Evolutionary conservation across 2,329 filamentous ascomycete species (phyloP), one percentile per base, ranked within the genome.

Genomic region (Cladobotryum mycophilum): DNA sequence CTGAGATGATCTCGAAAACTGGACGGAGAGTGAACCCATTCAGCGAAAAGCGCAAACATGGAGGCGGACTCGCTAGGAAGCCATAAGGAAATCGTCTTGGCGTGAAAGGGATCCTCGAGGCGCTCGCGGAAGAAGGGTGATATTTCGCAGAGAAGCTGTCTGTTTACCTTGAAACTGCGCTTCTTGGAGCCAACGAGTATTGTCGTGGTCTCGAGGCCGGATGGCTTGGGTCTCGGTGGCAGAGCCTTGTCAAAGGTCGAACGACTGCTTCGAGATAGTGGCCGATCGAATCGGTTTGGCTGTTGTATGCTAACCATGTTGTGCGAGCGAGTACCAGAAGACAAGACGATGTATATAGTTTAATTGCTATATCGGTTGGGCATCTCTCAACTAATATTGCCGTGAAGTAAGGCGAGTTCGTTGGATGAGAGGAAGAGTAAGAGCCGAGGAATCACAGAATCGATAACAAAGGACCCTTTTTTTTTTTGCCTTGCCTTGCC

Each of bases 41-140:
- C 66, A 41, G 75, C 67, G 58, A 80, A 79, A 35, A 79, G 67
- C 57, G 73, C 70, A 58, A 81, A 79, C 70, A 78, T 76, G 59
- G 73, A 67, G 15, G 75, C 65, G 1, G 71, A 71, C 60, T 80
- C 75, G 53, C 69, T 67, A 0, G 75, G 70, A 6, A 73, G 65
- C 69, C 69, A 71, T 34, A 70, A 59, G 6, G 65, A 65, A 41
- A 67, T 60, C 25, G 65, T 60, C 48, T 60, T 60, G 46, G 56
- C 49, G 18, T 61, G 58, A 34, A 51, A 48, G 13, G 58, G 54
- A 38, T 69, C 67, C 11, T 73, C 68, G 56, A 78, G 64, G 52
- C 70, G 68, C 36, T 74, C 67, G 17, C 67, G 63, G 64, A 80
- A 80, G 60, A 76, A 79, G 37, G 66, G 56, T 22, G 75, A 76